phyloP scores from a whole-genome alignment of 805 yeast species.

The Sugiyamaella americana region DNA sequence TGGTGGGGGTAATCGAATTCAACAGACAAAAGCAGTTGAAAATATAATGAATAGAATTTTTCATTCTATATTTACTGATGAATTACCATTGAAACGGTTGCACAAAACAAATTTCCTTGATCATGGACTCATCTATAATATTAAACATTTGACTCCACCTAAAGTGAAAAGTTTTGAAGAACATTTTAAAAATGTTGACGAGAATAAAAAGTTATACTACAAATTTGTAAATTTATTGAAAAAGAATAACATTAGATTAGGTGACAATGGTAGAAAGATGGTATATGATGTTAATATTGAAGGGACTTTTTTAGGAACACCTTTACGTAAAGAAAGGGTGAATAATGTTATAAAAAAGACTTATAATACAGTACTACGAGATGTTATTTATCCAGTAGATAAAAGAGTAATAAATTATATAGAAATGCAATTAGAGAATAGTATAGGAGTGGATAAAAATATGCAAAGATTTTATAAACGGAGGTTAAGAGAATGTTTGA shows the following conservation, averaged over 20 bases:
- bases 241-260: conserved; percentile 10
- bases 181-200: conserved; percentile 6
- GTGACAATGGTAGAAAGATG: conserved; percentile 22
- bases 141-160: conserved; percentile 22
- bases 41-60: conserved; percentile 17
- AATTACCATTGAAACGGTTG: conserved; percentile 17
- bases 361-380: conserved; percentile 10
- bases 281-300: conserved; percentile 9
- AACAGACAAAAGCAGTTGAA: conserved; percentile 10
- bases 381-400: conserved; percentile 17
- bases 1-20: not conserved
- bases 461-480: conserved; percentile 10
- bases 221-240: conserved; percentile 13
- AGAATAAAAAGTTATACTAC: conserved; percentile 10
- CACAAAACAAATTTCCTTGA: conserved; percentile 1
- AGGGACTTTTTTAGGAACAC: conserved; percentile 18
- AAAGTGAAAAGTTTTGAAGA: conserved; percentile 10
- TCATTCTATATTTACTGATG: conserved; percentile 8
- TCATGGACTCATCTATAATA: conserved; percentile 13
- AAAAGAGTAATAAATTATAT: conserved; percentile 13
- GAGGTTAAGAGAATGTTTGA: conserved; percentile 10
- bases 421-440: conserved; percentile 4
- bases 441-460: conserved; percentile 2
- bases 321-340: conserved; percentile 14
- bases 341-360: conserved; percentile 12